Percentiles rank a stretch among this genome's conserved stretches.
phyloP scores from a whole-genome alignment of 1,139 yeast genomes.

The Meyerozyma smithsonii region DNA sequence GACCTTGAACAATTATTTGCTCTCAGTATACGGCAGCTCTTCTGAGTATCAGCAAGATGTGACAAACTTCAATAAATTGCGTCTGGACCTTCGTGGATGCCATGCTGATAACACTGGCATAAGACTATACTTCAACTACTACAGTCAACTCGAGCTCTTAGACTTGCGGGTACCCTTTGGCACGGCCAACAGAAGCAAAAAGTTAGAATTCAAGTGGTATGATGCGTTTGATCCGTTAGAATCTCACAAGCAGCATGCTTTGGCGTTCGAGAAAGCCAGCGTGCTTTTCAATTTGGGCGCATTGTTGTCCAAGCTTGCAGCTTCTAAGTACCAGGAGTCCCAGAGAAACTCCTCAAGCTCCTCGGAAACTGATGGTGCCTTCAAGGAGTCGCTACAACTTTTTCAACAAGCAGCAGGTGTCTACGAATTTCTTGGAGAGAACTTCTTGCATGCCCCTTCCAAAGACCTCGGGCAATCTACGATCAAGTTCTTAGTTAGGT shows the following conservation, averaged over 20 bases:
- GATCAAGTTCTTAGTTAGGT: conserved; percentile 55
- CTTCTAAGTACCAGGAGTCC: conserved; percentile 36
- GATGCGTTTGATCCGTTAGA: conserved; percentile 56
- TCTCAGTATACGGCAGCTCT: conserved; percentile 59
- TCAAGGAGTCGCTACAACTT: conserved; percentile 54
- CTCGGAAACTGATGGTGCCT: conserved; percentile 39
- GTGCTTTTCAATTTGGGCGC: conserved; percentile 61
- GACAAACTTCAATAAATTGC: conserved; percentile 48
- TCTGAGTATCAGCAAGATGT: conserved; percentile 58
- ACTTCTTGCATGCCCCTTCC: conserved; percentile 88
- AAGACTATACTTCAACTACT: conserved; percentile 61
- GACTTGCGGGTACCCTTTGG: conserved; percentile 71
- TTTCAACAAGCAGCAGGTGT: conserved; percentile 82
- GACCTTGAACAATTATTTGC: conserved; percentile 57
- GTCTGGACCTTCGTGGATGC: conserved; percentile 60
- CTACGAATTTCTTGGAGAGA: conserved; percentile 66
- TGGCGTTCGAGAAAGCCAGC: conserved; percentile 90
- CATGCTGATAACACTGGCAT: conserved; percentile 48
- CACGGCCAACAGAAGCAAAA: conserved; percentile 45
- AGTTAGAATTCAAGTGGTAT: conserved; percentile 71
- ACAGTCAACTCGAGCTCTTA: conserved; percentile 75
- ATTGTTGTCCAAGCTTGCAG: conserved; percentile 44
- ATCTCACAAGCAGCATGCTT: conserved; percentile 43
- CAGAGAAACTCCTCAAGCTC: conserved; percentile 42
- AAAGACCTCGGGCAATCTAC: conserved; percentile 70